phyloP scores from a whole-genome alignment of 495 filamentous ascomycete genomes.

The Neurospora terricola region DNA sequence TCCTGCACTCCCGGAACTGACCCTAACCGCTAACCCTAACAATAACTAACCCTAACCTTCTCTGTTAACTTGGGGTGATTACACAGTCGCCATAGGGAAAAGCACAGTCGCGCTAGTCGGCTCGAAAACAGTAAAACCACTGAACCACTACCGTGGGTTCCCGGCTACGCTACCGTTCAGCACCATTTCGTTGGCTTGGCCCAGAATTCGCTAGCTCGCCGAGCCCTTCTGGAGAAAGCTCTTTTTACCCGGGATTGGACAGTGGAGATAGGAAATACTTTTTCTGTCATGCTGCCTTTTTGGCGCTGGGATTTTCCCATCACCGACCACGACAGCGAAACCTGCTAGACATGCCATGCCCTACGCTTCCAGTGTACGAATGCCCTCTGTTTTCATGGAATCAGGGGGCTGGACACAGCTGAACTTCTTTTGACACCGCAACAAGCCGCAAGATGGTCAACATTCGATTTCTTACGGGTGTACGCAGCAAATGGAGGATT shows the following conservation, averaged over 20 bases:
- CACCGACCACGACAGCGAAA: not conserved
- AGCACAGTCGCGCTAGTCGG: too few relatives aligned
- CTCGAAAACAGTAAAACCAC: too few relatives aligned
- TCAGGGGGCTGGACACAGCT: not conserved
- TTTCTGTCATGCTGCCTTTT: not conserved
- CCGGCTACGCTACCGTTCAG: not conserved
- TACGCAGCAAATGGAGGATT: not conserved
- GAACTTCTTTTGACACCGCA: not conserved
- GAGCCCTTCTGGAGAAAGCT: not conserved
- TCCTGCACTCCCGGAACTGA: too few relatives aligned
- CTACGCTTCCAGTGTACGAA: not conserved
- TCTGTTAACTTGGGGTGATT: too few relatives aligned
- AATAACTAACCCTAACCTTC: too few relatives aligned
- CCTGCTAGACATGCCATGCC: not conserved
- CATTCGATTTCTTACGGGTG: not conserved
- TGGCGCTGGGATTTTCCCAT: not conserved
- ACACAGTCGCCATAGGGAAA: too few relatives aligned
- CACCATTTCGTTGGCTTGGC: not conserved
- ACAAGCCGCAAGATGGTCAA: not conserved
- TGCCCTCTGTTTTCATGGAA: not conserved
- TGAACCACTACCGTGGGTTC: not conserved
- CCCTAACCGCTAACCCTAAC: too few relatives aligned
- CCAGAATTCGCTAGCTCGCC: not conserved
- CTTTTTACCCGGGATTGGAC: not conserved
- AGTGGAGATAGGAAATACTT: not conserved